phyloP scores from a whole-genome alignment of 441 rosid genomes.

The Mallotus japonicus region DNA sequence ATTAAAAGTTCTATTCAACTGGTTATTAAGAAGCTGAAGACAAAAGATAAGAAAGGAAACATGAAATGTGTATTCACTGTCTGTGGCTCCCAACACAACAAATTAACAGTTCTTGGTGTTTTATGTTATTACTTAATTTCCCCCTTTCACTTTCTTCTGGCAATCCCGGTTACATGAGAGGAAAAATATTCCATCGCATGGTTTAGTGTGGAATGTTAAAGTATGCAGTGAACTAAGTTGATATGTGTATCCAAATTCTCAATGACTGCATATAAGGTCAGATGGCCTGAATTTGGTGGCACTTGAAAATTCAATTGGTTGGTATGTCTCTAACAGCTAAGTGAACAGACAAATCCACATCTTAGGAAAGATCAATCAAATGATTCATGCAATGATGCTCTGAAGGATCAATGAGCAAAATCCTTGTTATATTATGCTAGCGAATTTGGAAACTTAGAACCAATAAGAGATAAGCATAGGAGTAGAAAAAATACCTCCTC shows the following conservation, averaged over 20 bases:
- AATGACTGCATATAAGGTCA: background rate
- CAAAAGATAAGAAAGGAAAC: too few relatives aligned
- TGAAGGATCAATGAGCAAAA: background rate
- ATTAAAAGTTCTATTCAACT: too few relatives aligned
- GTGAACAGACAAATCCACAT: background rate
- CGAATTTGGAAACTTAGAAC: background rate
- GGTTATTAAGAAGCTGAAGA: too few relatives aligned
- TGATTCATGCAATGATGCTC: background rate
- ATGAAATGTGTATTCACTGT: too few relatives aligned
- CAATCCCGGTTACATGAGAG: too few relatives aligned
- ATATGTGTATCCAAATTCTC: background rate
- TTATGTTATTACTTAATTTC: too few relatives aligned
- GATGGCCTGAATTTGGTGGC: background rate
- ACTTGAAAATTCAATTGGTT: background rate
- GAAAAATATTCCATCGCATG: too few relatives aligned
- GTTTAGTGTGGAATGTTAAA: background rate
- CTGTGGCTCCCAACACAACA: too few relatives aligned
- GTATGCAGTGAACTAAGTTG: background rate
- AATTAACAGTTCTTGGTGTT: too few relatives aligned
- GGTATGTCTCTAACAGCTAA: background rate
- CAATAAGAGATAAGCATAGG: background rate
- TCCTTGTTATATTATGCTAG: background rate
- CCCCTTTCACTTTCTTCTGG: too few relatives aligned
- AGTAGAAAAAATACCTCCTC: constrained; percentile 59
- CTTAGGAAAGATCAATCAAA: background rate